These are phyloP conservation scores for Cymbopogon citratus DNA, from an alignment of 176 grass and related monocot genomes.

Conservation along the genomic window DNA sequence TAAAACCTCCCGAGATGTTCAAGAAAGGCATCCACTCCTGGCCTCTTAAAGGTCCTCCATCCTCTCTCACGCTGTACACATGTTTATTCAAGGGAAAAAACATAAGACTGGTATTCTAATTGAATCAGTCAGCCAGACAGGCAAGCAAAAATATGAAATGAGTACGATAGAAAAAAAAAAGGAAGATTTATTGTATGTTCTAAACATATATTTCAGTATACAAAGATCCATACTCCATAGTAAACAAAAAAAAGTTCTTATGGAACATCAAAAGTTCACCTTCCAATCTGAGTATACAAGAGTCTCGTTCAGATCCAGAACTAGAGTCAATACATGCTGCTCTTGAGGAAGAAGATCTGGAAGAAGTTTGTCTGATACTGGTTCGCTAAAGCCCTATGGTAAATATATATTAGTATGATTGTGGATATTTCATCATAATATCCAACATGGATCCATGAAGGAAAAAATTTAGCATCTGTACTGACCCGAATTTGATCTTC, in stretches of 20 bases:
- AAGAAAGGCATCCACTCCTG: constrained; percentile 94
- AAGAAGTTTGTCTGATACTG: constrained; percentile 96
- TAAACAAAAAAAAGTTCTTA: neutral
- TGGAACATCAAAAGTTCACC: constrained; percentile 37
- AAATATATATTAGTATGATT: constrained; percentile 12
- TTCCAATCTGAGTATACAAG: constrained; percentile 98
- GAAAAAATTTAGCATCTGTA: constrained; percentile 16
- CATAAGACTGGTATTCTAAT: neutral
- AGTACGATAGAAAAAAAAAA: neutral
- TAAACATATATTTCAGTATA: neutral
- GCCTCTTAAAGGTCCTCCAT: constrained; percentile 97
- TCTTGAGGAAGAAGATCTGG: constrained; percentile 91
- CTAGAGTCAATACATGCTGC: constrained; percentile 87
- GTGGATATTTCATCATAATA: constrained; percentile 22
- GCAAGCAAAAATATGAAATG: neutral
- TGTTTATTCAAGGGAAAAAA: neutral
- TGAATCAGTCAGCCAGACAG: neutral
- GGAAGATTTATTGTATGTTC: neutral
- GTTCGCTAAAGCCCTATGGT: constrained; percentile 85
- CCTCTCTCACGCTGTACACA: constrained; percentile 79
- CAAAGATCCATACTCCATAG: neutral
- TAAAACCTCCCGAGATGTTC: constrained; percentile 87
- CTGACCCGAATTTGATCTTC: constrained; percentile 89
- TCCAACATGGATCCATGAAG: constrained; percentile 8
- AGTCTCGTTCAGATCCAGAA: constrained; percentile 96